phyloP scores from a whole-genome alignment of 345 rosid genomes.

The Cardamine chenopodiifolia region DNA sequence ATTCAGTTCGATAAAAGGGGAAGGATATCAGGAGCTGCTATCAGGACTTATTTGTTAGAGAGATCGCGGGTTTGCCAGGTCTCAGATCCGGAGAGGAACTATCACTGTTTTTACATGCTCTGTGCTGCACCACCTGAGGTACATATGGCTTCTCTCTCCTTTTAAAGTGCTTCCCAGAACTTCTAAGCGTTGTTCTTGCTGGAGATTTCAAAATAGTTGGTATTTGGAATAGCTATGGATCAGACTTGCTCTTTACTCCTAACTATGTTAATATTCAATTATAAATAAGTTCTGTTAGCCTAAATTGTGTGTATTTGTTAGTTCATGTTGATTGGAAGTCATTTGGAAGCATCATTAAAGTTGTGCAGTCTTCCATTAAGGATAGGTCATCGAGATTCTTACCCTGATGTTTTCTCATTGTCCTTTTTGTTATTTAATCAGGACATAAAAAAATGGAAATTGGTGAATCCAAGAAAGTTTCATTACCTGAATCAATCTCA shows the following conservation, averaged over 20 bases:
- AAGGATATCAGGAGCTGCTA: slow-evolving; percentile 97
- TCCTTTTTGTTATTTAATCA: slow-evolving; percentile 37
- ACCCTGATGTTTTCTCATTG: not conserved
- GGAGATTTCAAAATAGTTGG: no score
- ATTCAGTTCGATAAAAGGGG: slow-evolving; percentile 85
- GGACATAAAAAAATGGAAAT: slow-evolving; percentile 74
- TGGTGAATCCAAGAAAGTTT: slow-evolving; percentile 80
- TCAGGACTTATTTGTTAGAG: slow-evolving; percentile 94
- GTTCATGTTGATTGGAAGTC: slow-evolving; percentile 13
- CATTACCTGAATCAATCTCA: slow-evolving; percentile 94
- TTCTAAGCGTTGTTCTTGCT: not conserved
- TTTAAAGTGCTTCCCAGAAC: not conserved
- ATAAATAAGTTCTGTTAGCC: not conserved
- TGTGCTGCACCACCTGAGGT: slow-evolving; percentile 98
- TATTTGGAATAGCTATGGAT: slow-evolving; percentile 22
- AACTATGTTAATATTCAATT: slow-evolving; percentile 22
- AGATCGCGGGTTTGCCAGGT: slow-evolving; percentile 99
- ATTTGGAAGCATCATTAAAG: slow-evolving; percentile 1
- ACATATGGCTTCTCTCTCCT: slow-evolving; percentile 18
- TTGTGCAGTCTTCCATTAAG: slow-evolving; percentile 28
- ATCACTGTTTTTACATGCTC: slow-evolving; percentile 99
- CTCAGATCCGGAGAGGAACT: slow-evolving; percentile 97
- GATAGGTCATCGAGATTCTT: not conserved
- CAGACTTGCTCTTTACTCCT: slow-evolving; percentile 4
- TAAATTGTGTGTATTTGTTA: slow-evolving; percentile 13